Percentiles rank a stretch among this genome's conserved stretches.
These are phyloP conservation scores for Xylaria telfairii DNA, from an alignment of 495 filamentous ascomycete species.

Conservation along the genomic window DNA sequence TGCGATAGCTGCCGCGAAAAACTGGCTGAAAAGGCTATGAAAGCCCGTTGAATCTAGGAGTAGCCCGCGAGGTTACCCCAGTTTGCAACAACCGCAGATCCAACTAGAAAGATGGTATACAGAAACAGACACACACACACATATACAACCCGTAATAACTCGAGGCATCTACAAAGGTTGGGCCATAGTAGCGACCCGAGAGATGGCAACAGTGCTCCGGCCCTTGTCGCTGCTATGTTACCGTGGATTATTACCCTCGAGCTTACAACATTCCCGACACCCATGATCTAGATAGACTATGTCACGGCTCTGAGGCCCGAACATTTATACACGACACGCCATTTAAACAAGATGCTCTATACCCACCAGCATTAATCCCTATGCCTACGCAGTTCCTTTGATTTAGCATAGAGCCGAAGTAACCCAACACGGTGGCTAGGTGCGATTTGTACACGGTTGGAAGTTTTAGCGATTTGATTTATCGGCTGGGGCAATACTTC, in stretches of 20 bases:
- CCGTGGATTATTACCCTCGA: neutral
- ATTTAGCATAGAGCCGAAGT: neutral
- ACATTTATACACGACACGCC: neutral
- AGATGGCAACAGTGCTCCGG: neutral
- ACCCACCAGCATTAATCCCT: neutral
- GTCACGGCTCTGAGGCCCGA: neutral
- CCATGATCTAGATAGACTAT: neutral
- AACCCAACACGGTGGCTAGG: neutral
- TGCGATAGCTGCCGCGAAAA: slow-evolving; percentile 26
- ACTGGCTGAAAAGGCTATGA: slow-evolving; percentile 20
- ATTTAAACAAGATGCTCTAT: neutral
- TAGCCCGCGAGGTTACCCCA: neutral
- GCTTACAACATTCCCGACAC: neutral
- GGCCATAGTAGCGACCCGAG: neutral
- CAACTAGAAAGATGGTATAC: neutral
- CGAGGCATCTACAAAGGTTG: neutral
- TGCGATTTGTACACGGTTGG: neutral
- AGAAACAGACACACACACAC: neutral
- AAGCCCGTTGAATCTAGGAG: neutral
- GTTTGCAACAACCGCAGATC: neutral
- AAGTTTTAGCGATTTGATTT: neutral
- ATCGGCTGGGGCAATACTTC: neutral
- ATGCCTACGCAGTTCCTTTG: too few species aligned
- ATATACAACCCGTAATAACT: neutral
- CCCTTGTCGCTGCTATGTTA: neutral